phyloP scores from a whole-genome alignment of 1,284 basidiomycete genomes.

The Ustilago loliicola region DNA sequence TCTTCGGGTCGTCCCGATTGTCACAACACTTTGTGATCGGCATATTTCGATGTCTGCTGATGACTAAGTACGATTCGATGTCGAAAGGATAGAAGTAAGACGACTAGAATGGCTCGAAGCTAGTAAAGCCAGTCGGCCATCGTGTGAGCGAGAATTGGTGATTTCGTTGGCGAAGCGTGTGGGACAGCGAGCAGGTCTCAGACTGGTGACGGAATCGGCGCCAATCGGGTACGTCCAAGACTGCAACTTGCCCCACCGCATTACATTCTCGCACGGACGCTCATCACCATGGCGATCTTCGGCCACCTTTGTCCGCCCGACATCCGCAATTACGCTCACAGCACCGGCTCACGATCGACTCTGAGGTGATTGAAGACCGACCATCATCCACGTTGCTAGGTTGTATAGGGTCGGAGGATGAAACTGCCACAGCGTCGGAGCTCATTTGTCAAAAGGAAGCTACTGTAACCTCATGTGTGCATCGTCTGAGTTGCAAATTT shows the following conservation, averaged over 20 bases:
- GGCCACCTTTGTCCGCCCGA: not conserved
- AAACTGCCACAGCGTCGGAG: not conserved
- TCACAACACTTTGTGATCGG: no score
- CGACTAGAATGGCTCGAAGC: no score
- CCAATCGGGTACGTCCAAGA: not conserved
- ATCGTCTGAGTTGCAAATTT: not conserved
- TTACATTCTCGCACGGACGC: not conserved
- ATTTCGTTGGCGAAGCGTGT: no score
- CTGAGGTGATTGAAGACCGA: not conserved
- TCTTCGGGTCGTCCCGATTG: no score
- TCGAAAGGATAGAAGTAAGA: no score
- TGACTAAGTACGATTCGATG: no score
- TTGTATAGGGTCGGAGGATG: not conserved
- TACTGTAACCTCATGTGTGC: conserved; percentile 5
- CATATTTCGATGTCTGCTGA: no score
- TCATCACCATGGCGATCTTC: not conserved
- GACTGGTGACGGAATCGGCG: not conserved
- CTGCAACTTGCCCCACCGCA: not conserved
- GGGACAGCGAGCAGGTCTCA: not conserved
- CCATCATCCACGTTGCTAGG: not conserved
- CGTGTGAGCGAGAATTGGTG: no score
- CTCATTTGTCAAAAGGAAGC: conserved; percentile 5
- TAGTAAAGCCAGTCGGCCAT: no score
- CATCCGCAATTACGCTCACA: not conserved
- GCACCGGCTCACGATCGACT: not conserved